Evolutionary conservation across 2,329 filamentous ascomycete species (phyloP).

Genomic region (Byssoonygena ceratinophila): DNA sequence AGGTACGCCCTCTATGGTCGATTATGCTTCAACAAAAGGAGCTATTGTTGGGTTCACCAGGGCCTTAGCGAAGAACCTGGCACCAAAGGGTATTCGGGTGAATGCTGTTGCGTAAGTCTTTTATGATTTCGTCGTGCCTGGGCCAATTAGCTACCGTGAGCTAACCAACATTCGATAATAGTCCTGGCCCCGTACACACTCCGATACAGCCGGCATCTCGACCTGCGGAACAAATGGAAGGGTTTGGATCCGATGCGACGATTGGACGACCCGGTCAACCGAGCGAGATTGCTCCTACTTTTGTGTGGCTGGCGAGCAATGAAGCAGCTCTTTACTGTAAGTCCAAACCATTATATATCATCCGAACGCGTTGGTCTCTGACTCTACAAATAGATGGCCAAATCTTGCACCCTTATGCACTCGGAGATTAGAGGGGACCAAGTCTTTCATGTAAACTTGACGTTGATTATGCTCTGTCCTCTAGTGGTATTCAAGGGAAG

Average conservation of each 20-base stretch:
- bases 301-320: constrained; percentile 31
- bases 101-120: constrained; percentile 36
- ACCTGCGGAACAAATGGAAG: constrained; percentile 28
- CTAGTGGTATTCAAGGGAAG: too few species aligned
- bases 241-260: constrained; percentile 22
- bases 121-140: background rate
- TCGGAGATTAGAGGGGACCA: constrained; percentile 23
- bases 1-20: constrained; percentile 42
- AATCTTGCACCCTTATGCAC: constrained; percentile 27
- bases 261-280: constrained; percentile 31
- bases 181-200: constrained; percentile 28
- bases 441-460: background rate
- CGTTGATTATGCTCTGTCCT: too few species aligned
- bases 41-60: constrained; percentile 49
- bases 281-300: constrained; percentile 33
- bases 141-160: background rate
- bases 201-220: constrained; percentile 30
- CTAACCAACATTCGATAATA: constrained; percentile 7
- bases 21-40: constrained; percentile 50
- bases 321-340: constrained; percentile 28
- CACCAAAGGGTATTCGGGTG: constrained; percentile 49
- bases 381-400: constrained; percentile 24
- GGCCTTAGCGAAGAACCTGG: constrained; percentile 43
- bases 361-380: background rate
- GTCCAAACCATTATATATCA: background rate